A percentile compares a stretch with the other conserved stretches of the same genome.
Conservation (phyloP, 106 monocot genomes). For the Dendrobium huoshanense region DNA sequence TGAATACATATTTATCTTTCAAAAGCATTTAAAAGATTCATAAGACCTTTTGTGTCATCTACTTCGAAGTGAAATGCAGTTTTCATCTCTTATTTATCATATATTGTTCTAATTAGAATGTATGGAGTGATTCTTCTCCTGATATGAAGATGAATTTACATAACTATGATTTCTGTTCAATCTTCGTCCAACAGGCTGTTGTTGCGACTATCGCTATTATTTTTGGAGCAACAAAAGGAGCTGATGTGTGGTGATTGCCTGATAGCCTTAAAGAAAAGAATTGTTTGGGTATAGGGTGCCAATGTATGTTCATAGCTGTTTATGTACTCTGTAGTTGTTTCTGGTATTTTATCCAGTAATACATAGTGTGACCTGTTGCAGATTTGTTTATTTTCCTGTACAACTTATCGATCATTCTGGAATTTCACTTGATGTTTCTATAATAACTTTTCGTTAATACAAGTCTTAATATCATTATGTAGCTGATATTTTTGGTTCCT, state of each 20-base stretch:
- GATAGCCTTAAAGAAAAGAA: not conserved
- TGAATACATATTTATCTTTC: too few relatives aligned
- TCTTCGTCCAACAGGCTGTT: slow-evolving; percentile 34
- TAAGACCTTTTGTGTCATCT: too few relatives aligned
- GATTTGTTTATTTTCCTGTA: not conserved
- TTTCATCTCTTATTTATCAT: not conserved
- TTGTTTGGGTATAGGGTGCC: too few relatives aligned
- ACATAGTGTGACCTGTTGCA: not conserved
- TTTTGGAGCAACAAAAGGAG: slow-evolving; percentile 40
- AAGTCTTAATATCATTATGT: too few relatives aligned
- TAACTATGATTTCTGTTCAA: not conserved
- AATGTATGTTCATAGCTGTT: not conserved
- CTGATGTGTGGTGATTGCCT: slow-evolving; percentile 31
- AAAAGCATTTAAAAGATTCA: too few relatives aligned
- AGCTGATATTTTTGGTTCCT: too few relatives aligned
- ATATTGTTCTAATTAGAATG: not conserved
- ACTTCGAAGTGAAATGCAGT: not conserved
- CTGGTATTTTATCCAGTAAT: not conserved
- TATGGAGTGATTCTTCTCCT: not conserved
- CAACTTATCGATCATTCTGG: not conserved
- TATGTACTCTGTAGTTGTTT: not conserved
- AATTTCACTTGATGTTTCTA: not conserved
- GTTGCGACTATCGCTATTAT: slow-evolving; percentile 43
- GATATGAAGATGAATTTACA: slow-evolving; percentile 1
- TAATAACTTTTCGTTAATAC: not conserved